Percentiles rank a stretch among this genome's conserved stretches.
These are phyloP conservation scores for Rhizopus stolonifer DNA, from an alignment of 371 early-diverging fungal genomes.

Conservation along the genomic window DNA sequence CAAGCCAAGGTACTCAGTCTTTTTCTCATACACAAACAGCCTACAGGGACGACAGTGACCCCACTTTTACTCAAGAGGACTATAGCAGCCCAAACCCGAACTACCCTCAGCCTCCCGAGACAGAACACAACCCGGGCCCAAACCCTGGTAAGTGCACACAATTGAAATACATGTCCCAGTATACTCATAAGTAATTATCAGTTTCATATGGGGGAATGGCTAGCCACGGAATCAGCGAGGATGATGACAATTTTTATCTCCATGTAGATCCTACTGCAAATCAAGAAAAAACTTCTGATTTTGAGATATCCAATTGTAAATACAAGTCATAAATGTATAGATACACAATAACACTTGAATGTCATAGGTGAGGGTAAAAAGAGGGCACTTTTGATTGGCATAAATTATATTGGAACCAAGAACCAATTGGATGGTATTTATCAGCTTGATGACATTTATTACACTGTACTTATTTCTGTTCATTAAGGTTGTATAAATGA, in stretches of 20 bases:
- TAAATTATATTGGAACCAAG: constrained; percentile 81
- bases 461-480: background rate
- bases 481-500: constrained; percentile 88
- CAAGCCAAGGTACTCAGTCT: constrained; percentile 6
- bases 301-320: constrained; percentile 73
- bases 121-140: constrained; percentile 28
- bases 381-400: constrained; percentile 88
- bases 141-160: constrained; percentile 16
- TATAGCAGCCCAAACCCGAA: constrained; percentile 20
- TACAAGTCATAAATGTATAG: background rate
- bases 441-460: background rate
- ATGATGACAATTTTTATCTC: constrained; percentile 26
- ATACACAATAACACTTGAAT: background rate
- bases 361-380: constrained; percentile 60
- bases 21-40: background rate
- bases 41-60: constrained; percentile 14
- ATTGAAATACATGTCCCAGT: no score
- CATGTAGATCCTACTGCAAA: constrained; percentile 38
- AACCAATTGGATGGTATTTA: constrained; percentile 60
- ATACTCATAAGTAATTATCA: background rate
- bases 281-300: constrained; percentile 28
- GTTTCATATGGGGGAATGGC: constrained; percentile 27
- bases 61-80: constrained; percentile 15
- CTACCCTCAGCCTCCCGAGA: constrained; percentile 28
- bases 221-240: constrained; percentile 4